These are phyloP conservation scores for Nephelium lappaceum DNA, from an alignment of 345 rosid genomes.

Conservation along the genomic window DNA sequence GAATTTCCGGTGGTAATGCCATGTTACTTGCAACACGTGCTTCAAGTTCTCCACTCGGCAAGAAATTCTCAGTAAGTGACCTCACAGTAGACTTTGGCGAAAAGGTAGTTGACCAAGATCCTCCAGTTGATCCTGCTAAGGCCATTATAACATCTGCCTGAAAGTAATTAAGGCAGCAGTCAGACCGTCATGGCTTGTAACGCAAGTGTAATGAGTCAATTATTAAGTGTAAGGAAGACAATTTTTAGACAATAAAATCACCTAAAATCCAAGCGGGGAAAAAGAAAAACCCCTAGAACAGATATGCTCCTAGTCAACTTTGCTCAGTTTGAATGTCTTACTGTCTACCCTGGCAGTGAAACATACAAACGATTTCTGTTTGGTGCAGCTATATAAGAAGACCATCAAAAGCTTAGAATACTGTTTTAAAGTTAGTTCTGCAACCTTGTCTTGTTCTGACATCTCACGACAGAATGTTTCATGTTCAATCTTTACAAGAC, in stretches of 20 bases:
- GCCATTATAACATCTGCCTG: slow-evolving; percentile 99
- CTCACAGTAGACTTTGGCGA: slow-evolving; percentile 53
- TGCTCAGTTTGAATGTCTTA: neutral
- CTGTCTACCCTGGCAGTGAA: neutral
- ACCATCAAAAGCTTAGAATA: neutral
- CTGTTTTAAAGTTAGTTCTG: slow-evolving; percentile 2
- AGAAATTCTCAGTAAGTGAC: slow-evolving; percentile 35
- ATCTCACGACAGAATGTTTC: neutral
- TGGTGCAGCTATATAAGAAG: neutral
- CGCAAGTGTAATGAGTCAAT: neutral
- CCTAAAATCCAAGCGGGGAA: neutral
- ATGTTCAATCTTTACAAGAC: too few relatives aligned
- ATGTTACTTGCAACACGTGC: slow-evolving; percentile 24
- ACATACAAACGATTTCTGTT: neutral
- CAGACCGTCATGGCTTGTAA: slow-evolving; percentile 13
- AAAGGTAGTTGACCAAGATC: slow-evolving; percentile 90
- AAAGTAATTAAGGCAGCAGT: slow-evolving; percentile 30
- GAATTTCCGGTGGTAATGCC: slow-evolving; percentile 46
- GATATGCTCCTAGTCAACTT: neutral
- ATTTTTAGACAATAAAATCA: neutral
- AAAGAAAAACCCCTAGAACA: neutral
- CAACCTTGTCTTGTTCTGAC: neutral
- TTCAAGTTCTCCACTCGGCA: slow-evolving; percentile 38
- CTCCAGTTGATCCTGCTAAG: slow-evolving; percentile 93
- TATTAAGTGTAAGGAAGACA: neutral